phyloP scores from a whole-genome alignment of 2,329 filamentous ascomycete species.

The Coniochaeta hoffmannii region DNA sequence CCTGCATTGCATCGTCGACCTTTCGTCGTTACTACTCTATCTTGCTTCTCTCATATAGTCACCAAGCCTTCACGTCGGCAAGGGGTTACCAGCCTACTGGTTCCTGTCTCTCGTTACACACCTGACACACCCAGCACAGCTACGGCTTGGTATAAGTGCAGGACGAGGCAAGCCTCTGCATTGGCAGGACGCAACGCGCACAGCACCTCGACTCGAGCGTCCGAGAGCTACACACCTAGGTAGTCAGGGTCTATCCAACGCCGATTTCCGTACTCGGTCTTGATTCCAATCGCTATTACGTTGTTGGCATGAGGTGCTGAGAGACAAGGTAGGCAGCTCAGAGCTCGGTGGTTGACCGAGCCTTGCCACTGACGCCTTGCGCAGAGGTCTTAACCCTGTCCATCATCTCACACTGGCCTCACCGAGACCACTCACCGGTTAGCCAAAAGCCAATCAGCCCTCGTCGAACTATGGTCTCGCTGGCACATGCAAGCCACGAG shows the following conservation, averaged over 20 bases:
- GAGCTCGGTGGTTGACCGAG: neutral
- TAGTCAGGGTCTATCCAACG: too few relatives aligned
- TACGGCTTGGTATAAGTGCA: neutral
- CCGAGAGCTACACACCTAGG: too few relatives aligned
- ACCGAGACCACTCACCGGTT: neutral
- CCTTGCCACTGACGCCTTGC: neutral
- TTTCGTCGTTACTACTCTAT: neutral
- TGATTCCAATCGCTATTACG: neutral
- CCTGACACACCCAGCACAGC: neutral
- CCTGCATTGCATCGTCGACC: neutral
- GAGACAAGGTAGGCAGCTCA: neutral
- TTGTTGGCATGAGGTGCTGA: neutral
- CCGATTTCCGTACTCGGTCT: too few relatives aligned
- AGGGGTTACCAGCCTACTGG: neutral
- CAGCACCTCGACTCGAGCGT: too few relatives aligned
- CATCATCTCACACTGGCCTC: neutral
- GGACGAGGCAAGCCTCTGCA: neutral
- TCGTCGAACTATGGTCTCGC: slow-evolving; percentile 14
- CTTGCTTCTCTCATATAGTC: neutral
- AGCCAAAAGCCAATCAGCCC: neutral
- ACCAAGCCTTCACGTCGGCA: neutral
- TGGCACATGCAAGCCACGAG: slow-evolving; percentile 17
- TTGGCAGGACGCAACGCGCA: neutral
- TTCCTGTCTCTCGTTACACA: slow-evolving; percentile 2
- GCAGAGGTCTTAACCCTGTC: neutral